phyloP scores from a whole-genome alignment of 2,329 filamentous ascomycete species.

The Penicillium expansum region DNA sequence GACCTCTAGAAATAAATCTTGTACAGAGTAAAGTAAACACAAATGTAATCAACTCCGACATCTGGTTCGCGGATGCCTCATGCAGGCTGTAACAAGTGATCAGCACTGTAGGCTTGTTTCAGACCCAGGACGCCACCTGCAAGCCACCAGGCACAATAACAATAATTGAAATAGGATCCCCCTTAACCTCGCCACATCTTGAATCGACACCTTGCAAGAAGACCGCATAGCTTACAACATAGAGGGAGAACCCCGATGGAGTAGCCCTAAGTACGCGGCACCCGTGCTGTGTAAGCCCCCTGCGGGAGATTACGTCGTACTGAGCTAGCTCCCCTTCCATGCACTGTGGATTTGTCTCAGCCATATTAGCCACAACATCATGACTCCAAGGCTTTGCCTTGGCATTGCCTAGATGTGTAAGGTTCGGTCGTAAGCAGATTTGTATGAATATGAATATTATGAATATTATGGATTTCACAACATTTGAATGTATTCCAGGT shows the following conservation, averaged over 20 bases:
- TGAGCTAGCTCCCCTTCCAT: not conserved
- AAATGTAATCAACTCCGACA: not conserved
- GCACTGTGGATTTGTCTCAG: slow-evolving; percentile 5
- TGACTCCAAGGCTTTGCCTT: not conserved
- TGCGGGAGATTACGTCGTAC: not conserved
- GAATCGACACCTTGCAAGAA: not conserved
- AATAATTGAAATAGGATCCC: not conserved
- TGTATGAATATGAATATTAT: no score
- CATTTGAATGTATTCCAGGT: not conserved
- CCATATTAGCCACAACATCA: slow-evolving; percentile 1
- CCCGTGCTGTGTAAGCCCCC: not conserved
- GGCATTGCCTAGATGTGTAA: not conserved
- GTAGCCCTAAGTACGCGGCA: not conserved
- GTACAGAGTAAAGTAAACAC: not conserved
- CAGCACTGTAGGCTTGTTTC: slow-evolving; percentile 7
- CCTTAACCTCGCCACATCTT: not conserved
- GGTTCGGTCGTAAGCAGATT: not conserved
- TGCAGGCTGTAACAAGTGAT: not conserved
- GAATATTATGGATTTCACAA: no score
- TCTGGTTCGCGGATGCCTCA: not conserved
- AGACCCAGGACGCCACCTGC: slow-evolving; percentile 7
- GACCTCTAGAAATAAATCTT: no score
- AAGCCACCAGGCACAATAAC: slow-evolving; percentile 9
- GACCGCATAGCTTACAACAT: no score
- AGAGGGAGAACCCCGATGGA: not conserved